Evolutionary conservation across 805 yeast genomes (phyloP).

Genomic region (Hanseniaspora occidentalis): DNA sequence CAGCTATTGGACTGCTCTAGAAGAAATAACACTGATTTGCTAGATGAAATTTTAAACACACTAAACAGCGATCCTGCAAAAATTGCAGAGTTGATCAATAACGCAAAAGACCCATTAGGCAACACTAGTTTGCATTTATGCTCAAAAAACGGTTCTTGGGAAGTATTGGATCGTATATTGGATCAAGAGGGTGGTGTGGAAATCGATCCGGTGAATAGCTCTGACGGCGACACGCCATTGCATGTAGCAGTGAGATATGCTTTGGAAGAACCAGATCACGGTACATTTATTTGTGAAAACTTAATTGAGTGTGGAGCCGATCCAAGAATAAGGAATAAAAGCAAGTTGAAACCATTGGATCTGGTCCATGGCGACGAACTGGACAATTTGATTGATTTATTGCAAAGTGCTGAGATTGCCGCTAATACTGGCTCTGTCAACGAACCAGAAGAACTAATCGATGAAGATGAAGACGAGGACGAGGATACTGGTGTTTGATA

Average conservation of each 20-base stretch:
- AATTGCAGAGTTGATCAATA: slow-evolving; percentile 45
- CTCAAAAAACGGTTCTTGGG: slow-evolving; percentile 71
- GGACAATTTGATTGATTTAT: slow-evolving; percentile 42
- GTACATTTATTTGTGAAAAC: slow-evolving; percentile 62
- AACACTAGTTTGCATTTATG: slow-evolving; percentile 76
- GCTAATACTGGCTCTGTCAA: neutral
- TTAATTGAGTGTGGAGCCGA: slow-evolving; percentile 88
- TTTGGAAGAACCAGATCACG: slow-evolving; percentile 61
- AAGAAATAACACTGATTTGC: slow-evolving; percentile 71
- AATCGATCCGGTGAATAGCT: slow-evolving; percentile 61
- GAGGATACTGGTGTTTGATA: neutral
- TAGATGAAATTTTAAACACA: slow-evolving; percentile 40
- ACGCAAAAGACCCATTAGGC: slow-evolving; percentile 62
- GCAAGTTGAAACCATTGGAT: slow-evolving; percentile 66
- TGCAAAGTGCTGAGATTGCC: slow-evolving; percentile 17
- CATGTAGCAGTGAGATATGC: slow-evolving; percentile 76
- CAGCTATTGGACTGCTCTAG: slow-evolving; percentile 81
- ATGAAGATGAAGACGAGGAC: neutral
- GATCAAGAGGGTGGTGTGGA: slow-evolving; percentile 81
- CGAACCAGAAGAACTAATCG: neutral
- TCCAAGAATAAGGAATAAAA: slow-evolving; percentile 46
- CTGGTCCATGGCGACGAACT: slow-evolving; percentile 42
- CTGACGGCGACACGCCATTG: slow-evolving; percentile 78
- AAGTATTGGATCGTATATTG: slow-evolving; percentile 64
- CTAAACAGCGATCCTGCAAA: slow-evolving; percentile 23